phyloP scores from a whole-genome alignment of 1,139 yeast species.

The Suhomyces bribrorum region DNA sequence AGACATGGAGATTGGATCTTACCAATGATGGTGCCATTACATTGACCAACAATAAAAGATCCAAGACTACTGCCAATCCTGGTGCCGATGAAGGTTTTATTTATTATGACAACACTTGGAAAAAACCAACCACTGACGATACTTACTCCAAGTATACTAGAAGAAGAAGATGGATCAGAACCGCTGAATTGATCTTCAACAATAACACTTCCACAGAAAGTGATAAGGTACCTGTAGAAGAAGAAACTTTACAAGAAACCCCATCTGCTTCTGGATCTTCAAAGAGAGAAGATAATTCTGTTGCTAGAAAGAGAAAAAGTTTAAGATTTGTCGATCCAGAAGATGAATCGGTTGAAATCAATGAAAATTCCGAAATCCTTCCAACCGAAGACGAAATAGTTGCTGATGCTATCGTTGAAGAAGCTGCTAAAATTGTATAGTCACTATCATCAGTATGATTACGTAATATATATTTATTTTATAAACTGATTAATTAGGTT shows the following conservation, averaged over 20 bases:
- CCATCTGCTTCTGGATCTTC: slow-evolving; percentile 10
- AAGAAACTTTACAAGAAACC: slow-evolving; percentile 10
- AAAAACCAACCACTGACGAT: slow-evolving; percentile 84
- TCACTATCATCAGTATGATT: too few species aligned
- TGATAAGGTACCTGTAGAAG: slow-evolving; percentile 6
- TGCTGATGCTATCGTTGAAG: not conserved
- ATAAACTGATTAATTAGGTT: too few species aligned
- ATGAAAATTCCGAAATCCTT: not conserved
- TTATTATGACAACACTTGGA: slow-evolving; percentile 92
- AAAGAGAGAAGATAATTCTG: slow-evolving; percentile 11
- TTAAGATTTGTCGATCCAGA: slow-evolving; percentile 42
- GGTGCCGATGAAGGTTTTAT: slow-evolving; percentile 80
- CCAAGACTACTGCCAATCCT: slow-evolving; percentile 77
- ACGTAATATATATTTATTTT: too few species aligned
- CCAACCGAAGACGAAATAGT: not conserved
- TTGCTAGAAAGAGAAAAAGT: slow-evolving; percentile 32
- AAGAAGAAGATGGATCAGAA: slow-evolving; percentile 92
- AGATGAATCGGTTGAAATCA: slow-evolving; percentile 6
- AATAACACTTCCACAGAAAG: slow-evolving; percentile 7
- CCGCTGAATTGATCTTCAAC: slow-evolving; percentile 75
- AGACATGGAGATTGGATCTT: slow-evolving; percentile 85
- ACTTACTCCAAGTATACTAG: slow-evolving; percentile 89
- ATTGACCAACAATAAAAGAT: slow-evolving; percentile 60
- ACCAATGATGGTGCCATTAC: slow-evolving; percentile 87
- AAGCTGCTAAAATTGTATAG: not conserved